Evolutionary conservation across 2,329 filamentous ascomycete genomes (phyloP).

Genomic region (Madurella fahalii): DNA sequence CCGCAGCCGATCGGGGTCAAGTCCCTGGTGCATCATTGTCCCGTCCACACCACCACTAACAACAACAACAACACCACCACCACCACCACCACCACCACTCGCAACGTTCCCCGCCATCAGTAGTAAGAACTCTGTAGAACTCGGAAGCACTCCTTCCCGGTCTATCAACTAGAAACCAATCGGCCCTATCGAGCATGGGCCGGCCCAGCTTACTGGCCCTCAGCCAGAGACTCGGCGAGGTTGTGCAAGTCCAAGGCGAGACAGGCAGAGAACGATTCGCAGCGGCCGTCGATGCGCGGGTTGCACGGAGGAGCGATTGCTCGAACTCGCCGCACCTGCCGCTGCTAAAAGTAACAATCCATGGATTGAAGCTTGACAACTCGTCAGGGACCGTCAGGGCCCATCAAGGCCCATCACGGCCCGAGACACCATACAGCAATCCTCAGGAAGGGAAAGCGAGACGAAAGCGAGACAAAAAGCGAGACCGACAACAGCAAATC

Average conservation of each 20-base stretch:
- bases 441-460: background rate
- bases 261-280: background rate
- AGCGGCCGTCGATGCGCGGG: background rate
- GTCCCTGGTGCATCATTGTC: background rate
- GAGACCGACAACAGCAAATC: background rate
- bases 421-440: background rate
- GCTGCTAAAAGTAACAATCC: background rate
- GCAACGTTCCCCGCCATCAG: background rate
- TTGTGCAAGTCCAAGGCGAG: background rate
- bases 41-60: too few relatives aligned
- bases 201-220: background rate
- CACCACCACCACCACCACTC: background rate
- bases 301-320: background rate
- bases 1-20: background rate
- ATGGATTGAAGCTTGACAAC: background rate
- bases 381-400: too few relatives aligned
- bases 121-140: slow-evolving; percentile 4
- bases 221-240: background rate
- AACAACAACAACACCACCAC: too few relatives aligned
- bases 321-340: background rate
- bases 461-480: too few relatives aligned
- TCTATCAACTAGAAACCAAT: slow-evolving; percentile 2
- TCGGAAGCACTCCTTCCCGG: background rate
- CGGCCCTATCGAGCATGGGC: slow-evolving; percentile 4
- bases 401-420: background rate